Base-by-base conservation (phyloP, 495 filamentous ascomycete species). In the Darksidea phi region DNA sequence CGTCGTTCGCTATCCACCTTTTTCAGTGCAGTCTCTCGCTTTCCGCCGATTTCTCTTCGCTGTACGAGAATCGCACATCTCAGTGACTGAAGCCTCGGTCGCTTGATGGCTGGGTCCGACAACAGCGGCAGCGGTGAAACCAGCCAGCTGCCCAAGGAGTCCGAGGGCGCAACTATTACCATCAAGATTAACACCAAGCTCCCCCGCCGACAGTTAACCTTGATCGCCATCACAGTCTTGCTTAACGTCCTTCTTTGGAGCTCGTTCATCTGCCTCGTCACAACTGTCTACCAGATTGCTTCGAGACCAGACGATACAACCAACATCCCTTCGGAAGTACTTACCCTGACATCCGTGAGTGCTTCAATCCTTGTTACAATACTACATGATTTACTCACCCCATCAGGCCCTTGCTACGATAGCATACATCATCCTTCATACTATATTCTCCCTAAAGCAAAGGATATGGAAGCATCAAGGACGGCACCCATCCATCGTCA, bases 201-300 rank as follows among this genome's bases (percentile, higher is more conserved):
- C 11, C 54, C 61, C 1, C 61, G 62, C 3, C 61, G 66, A n/a
- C 50, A 64, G 24, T 18, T 51, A 17, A 67, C 67, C 17, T 48
- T 67, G 4, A 57, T 64, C 41, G 50, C 48, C 13, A 62, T 70
- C n/a, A 60, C 59, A 3, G 43, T 55, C 6, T 59, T 54, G 43
- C 54, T 70, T 11, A 49, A 70, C 41, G 51, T 64, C 28, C 43
- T 70, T 36, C 60, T 70, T 15, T 70, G 67, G 67, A 58, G 47
- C 48, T 68, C 68, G 2, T 17, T 68, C 37, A 24, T 48, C 43
- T 38, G 41, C 23, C 38, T 68, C 26, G 20, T 68, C 15, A 34
- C 45, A 7, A 28, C 61, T 8, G 5, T 68, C 4, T 65, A 63
- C 36, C 37, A 62, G 54, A 51, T 70, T 28, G 58, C 41, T 5